Conservation (phyloP, 2,329 filamentous ascomycete species). For the Fusarium tupiense region DNA sequence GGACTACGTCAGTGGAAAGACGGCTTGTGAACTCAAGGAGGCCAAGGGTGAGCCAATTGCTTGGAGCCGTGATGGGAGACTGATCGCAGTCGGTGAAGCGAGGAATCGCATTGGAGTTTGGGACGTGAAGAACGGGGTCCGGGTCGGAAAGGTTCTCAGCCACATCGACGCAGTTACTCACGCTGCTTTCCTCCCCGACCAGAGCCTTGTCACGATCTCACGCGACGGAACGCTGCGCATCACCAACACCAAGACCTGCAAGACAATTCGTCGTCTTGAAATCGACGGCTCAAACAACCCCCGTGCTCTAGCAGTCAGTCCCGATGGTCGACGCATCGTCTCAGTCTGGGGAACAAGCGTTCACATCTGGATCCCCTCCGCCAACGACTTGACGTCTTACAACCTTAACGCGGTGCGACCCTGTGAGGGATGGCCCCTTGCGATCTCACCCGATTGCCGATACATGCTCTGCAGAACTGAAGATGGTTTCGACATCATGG, state of each 20-base stretch:
- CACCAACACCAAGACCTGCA: slow-evolving; percentile 45
- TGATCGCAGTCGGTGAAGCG: slow-evolving; percentile 46
- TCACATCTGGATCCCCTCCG: slow-evolving; percentile 50
- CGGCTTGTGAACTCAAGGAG: slow-evolving; percentile 45
- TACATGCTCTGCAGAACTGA: slow-evolving; percentile 54
- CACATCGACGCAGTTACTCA: slow-evolving; percentile 53
- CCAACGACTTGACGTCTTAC: slow-evolving; percentile 49
- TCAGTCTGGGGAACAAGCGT: slow-evolving; percentile 53
- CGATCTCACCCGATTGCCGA: slow-evolving; percentile 51
- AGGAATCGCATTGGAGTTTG: slow-evolving; percentile 46
- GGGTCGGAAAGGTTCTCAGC: slow-evolving; percentile 46
- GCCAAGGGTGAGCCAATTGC: slow-evolving; percentile 43
- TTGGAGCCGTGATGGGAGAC: slow-evolving; percentile 47
- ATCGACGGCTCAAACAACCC: slow-evolving; percentile 46
- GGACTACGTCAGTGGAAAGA: slow-evolving; percentile 46
- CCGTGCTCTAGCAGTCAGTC: slow-evolving; percentile 47
- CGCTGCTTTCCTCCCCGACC: slow-evolving; percentile 48
- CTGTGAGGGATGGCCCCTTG: slow-evolving; percentile 54
- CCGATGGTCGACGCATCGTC: slow-evolving; percentile 47
- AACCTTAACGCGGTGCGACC: slow-evolving; percentile 47
- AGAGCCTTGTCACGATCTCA: slow-evolving; percentile 49
- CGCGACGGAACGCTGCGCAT: slow-evolving; percentile 52
- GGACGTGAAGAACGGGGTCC: slow-evolving; percentile 44
- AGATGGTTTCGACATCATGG: slow-evolving; percentile 54
- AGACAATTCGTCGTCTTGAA: slow-evolving; percentile 52